Percentiles rank a stretch among this genome's conserved stretches.
These are phyloP conservation scores for Rhodofomes roseus DNA, from an alignment of 1,284 basidiomycete genomes.

Conservation along the genomic window DNA sequence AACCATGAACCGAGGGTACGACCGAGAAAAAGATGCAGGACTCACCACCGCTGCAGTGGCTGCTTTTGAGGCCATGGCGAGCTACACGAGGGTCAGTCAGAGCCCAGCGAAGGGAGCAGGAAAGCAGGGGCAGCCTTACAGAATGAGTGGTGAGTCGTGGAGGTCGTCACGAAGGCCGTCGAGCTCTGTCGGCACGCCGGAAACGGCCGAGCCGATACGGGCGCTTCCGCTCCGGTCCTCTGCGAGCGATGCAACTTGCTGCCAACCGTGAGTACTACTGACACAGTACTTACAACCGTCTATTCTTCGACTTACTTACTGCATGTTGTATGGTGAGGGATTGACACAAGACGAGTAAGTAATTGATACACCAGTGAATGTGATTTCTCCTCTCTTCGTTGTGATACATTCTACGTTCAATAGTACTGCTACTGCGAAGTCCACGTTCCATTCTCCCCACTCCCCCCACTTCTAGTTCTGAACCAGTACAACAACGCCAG, in stretches of 20 bases:
- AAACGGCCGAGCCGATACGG: slow-evolving; percentile 18
- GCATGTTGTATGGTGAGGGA: not conserved
- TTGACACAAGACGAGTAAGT: not conserved
- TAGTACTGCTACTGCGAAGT: not conserved
- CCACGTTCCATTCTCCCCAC: not conserved
- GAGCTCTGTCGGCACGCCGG: slow-evolving; percentile 19
- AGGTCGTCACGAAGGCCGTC: slow-evolving; percentile 15
- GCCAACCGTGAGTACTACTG: not conserved
- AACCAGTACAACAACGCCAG: not conserved
- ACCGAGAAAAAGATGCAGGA: slow-evolving; percentile 9
- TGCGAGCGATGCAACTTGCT: not conserved
- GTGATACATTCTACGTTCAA: not conserved
- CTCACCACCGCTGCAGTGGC: slow-evolving; percentile 75
- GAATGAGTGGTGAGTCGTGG: slow-evolving; percentile 18
- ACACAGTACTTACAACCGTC: too few species aligned
- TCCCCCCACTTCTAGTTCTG: not conserved
- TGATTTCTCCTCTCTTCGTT: not conserved
- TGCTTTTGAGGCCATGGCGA: slow-evolving; percentile 78
- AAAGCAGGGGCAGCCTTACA: slow-evolving; percentile 12
- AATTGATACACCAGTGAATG: not conserved
- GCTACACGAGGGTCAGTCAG: slow-evolving; percentile 4
- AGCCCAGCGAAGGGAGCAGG: slow-evolving; percentile 1
- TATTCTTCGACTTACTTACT: too few species aligned
- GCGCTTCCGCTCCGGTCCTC: not conserved
- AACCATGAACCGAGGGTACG: slow-evolving; percentile 9